These are phyloP conservation scores for Naegleria gruberi DNA, from an alignment of 208 protist species.

Conservation along the genomic window DNA sequence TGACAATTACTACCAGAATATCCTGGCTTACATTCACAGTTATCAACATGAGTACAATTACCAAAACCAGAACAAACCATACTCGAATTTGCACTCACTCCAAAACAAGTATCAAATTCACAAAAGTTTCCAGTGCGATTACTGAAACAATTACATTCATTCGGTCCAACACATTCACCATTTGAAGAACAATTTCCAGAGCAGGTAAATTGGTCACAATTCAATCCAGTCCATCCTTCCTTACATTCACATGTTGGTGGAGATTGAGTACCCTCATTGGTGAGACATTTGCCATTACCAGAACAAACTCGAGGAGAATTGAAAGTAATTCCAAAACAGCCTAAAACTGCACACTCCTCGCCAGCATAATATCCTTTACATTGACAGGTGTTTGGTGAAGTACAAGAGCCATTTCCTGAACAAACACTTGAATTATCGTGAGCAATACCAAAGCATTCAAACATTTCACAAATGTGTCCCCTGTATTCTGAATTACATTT, in stretches of 20 bases:
- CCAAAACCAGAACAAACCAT: neutral
- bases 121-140: neutral
- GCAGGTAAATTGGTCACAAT: too few relatives aligned
- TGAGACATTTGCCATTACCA: neutral
- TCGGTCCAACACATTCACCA: too few relatives aligned
- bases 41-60: neutral
- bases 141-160: too few relatives aligned
- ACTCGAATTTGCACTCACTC: neutral
- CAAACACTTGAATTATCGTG: neutral
- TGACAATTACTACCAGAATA: neutral
- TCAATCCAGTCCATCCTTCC: neutral
- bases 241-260: constrained; percentile 8
- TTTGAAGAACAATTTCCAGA: too few relatives aligned
- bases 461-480: neutral
- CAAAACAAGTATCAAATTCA: neutral
- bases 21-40: neutral
- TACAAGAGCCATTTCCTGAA: neutral
- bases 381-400: neutral
- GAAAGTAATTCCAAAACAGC: neutral
- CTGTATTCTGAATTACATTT: neutral
- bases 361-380: neutral
- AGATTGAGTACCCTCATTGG: too few relatives aligned
- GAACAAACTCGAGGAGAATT: neutral
- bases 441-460: too few relatives aligned
- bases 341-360: neutral